These are phyloP conservation scores for Nymphaea colorata DNA, from an alignment of 164 flowering plant genomes.

Conservation along the genomic window DNA sequence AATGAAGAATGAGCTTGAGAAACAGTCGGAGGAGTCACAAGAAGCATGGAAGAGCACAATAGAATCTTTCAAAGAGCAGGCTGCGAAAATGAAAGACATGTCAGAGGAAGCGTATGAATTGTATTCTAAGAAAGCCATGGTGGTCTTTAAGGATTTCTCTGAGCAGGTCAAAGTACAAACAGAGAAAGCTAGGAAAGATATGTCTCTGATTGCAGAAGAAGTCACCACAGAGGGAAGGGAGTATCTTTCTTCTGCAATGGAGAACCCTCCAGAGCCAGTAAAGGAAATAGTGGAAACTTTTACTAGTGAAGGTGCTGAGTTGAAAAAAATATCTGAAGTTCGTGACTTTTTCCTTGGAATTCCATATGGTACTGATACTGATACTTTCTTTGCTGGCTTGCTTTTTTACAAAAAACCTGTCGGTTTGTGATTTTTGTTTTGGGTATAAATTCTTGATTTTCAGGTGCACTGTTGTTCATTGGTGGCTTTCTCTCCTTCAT, in stretches of 20 bases:
- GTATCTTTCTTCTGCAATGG: conserved; percentile 49
- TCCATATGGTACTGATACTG: conserved; percentile 68
- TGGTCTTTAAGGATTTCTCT: conserved; percentile 50
- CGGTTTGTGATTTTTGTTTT: background rate
- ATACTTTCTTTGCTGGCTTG: no score
- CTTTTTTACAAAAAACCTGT: background rate
- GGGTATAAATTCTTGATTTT: conserved; percentile 8
- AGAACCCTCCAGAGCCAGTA: conserved; percentile 62
- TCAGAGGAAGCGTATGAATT: conserved; percentile 79
- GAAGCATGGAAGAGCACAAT: conserved; percentile 66
- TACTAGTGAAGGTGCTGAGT: conserved; percentile 37
- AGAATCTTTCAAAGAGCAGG: conserved; percentile 67
- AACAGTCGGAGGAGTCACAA: conserved; percentile 26
- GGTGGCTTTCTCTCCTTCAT: conserved; percentile 87
- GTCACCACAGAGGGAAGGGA: conserved; percentile 50
- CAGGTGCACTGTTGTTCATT: conserved; percentile 62
- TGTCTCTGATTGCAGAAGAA: conserved; percentile 45
- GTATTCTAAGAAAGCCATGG: conserved; percentile 52
- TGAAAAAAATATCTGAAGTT: conserved; percentile 39
- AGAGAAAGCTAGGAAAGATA: conserved; percentile 58
- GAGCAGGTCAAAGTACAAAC: conserved; percentile 66
- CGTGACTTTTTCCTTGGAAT: conserved; percentile 75
- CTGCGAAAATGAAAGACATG: conserved; percentile 60
- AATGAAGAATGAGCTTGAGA: conserved; percentile 1
- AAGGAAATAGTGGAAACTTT: conserved; percentile 75